Percentiles rank a stretch among this genome's conserved stretches.
phyloP scores from a whole-genome alignment of 2,329 filamentous ascomycete species.

The Colletotrichum sp. region DNA sequence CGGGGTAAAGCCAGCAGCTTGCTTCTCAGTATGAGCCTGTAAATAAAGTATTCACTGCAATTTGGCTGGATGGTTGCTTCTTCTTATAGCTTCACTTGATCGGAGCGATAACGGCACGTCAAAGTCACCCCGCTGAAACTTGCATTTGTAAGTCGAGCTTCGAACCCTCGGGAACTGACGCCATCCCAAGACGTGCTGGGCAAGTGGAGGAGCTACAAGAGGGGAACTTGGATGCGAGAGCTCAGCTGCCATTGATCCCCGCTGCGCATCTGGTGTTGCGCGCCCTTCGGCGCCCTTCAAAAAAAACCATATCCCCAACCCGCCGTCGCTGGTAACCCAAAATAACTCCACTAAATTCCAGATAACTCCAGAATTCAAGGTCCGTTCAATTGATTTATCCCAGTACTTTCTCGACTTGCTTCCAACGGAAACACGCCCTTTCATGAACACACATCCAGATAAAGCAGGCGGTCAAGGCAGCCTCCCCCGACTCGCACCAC shows the following conservation, averaged over 20 bases:
- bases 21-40: not conserved
- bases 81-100: not conserved
- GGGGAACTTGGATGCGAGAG: slow-evolving; percentile 13
- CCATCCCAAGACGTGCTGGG: slow-evolving; percentile 8
- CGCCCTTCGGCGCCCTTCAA: not conserved
- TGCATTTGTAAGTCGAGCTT: slow-evolving; percentile 4
- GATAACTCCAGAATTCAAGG: not conserved
- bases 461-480: not conserved
- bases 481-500: not conserved
- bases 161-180: slow-evolving; percentile 1
- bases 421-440: not conserved
- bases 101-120: slow-evolving; percentile 3
- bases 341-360: not conserved
- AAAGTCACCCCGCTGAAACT: slow-evolving; percentile 8
- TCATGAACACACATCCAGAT: not conserved
- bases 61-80: not conserved
- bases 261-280: not conserved
- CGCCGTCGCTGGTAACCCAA: not conserved
- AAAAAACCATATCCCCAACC: not conserved
- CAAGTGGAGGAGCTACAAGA: slow-evolving; percentile 1
- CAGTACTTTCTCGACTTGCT: not conserved
- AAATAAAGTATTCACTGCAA: not conserved
- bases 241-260: not conserved
- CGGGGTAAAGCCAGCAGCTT: not conserved
- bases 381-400: not conserved